A percentile compares a stretch with the other conserved stretches of the same genome.
phyloP scores from a whole-genome alignment of 2,329 filamentous ascomycete species.

The Xylariaceae sp. region DNA sequence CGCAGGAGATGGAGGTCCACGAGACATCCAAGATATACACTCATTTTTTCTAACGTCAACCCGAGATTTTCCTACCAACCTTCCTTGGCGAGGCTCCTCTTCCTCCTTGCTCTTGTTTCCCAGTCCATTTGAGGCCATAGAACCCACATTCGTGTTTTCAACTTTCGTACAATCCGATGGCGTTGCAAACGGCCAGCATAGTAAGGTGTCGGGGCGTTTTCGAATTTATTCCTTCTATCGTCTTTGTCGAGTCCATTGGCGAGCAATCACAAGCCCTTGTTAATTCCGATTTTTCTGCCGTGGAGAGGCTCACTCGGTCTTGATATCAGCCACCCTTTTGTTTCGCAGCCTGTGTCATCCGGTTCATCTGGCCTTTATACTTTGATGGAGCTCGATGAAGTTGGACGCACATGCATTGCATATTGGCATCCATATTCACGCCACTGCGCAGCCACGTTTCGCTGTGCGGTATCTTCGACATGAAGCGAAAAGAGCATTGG shows the following conservation, averaged over 20 bases:
- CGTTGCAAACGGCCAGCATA: constrained; percentile 51
- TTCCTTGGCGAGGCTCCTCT: constrained; percentile 23
- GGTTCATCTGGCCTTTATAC: constrained; percentile 1
- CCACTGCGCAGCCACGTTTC: too few relatives aligned
- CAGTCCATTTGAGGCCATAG: constrained; percentile 23
- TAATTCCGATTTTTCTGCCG: constrained; percentile 21
- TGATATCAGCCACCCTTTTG: neutral
- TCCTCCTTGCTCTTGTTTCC: constrained; percentile 25
- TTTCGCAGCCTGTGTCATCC: constrained; percentile 2
- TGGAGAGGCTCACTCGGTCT: constrained; percentile 5
- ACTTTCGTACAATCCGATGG: constrained; percentile 43
- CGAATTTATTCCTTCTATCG: constrained; percentile 29
- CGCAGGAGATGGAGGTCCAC: constrained; percentile 98
- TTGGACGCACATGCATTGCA: neutral
- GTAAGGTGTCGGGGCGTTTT: constrained; percentile 54
- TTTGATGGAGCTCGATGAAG: neutral
- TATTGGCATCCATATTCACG: too few relatives aligned
- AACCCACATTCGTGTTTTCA: constrained; percentile 45
- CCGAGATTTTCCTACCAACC: constrained; percentile 27
- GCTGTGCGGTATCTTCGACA: neutral
- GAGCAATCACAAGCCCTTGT: constrained; percentile 17
- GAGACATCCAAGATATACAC: constrained; percentile 99
- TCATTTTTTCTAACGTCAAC: constrained; percentile 86
- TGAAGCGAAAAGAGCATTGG: constrained; percentile 7
- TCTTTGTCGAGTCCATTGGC: constrained; percentile 19